Evolutionary conservation across 805 yeast species (phyloP).

Genomic region (Starmerella apis): DNA sequence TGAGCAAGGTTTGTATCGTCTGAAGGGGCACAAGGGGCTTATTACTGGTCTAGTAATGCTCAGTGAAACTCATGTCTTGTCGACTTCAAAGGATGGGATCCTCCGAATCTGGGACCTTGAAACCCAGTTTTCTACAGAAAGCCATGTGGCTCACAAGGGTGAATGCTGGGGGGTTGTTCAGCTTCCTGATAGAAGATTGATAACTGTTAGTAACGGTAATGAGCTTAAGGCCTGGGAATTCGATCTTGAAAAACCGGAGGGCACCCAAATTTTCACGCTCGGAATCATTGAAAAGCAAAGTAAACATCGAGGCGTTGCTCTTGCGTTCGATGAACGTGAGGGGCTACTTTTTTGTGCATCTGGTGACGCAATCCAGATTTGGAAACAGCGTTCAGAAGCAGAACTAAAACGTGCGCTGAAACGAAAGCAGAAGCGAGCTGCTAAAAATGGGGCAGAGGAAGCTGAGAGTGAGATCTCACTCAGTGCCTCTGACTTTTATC

Average conservation of each 20-base stretch:
- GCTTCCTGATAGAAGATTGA: constrained; percentile 37
- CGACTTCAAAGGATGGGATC: constrained; percentile 80
- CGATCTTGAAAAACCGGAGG: constrained; percentile 46
- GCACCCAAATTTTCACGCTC: constrained; percentile 42
- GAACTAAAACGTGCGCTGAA: constrained; percentile 70
- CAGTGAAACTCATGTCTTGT: constrained; percentile 54
- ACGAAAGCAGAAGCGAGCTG: constrained; percentile 66
- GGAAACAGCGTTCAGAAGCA: constrained; percentile 60
- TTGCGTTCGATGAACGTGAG: constrained; percentile 7
- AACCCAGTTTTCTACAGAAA: constrained; percentile 81
- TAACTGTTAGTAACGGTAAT: constrained; percentile 72
- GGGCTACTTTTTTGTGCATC: constrained; percentile 40
- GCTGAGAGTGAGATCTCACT: constrained; percentile 14
- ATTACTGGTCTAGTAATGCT: constrained; percentile 64
- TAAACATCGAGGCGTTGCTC: constrained; percentile 21
- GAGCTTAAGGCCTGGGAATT: constrained; percentile 76
- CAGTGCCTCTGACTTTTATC: constrained; percentile 37
- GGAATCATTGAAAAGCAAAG: constrained; percentile 62
- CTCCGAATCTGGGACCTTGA: constrained; percentile 89
- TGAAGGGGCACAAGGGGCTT: constrained; percentile 81
- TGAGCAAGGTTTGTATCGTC: constrained; percentile 77
- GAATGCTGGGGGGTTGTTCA: constrained; percentile 67
- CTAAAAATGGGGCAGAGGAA: constrained; percentile 49
- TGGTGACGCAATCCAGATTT: constrained; percentile 70
- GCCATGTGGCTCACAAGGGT: constrained; percentile 85